Base-by-base conservation (phyloP, 2,329 filamentous ascomycete genomes). In the Metarhizium robertsii region DNA sequence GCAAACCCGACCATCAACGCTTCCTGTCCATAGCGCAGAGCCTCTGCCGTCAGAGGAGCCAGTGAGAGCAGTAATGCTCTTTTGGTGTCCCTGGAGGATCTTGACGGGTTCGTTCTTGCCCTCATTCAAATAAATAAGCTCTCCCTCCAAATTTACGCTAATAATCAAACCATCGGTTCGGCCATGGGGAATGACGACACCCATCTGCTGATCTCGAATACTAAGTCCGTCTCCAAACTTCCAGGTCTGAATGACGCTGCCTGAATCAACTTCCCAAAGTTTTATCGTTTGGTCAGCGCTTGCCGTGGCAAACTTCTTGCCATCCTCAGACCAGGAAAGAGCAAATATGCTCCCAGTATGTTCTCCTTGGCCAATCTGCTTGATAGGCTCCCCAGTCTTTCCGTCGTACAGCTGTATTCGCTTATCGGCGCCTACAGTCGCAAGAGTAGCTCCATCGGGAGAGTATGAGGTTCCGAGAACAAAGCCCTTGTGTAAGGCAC, bases 371-470 rank as follows among this genome's bases (percentile, higher is more conserved):
- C 87, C 88, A 63, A 99, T 86, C 62, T 89, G 80, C 57, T 76
- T 81, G 48, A 84, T 88, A 1, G 87, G 80, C 67, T 96, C 91
- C 34, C 94, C 94, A 16, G 91, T 96, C 79, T 95, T 96, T 59
- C 92, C 94, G 68, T 99, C 91, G 68, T 96, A 99, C 10, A 99
- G 76, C 78, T 94, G 95, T 61, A 99, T 96, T 67, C 83, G 84
- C 68, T 86, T 86, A 71, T 99, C 94, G n/a, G 88, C 90, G 42
- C 94, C 92, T 2, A 96, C 92, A 53, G 88, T 96, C 38, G 94
- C 88, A 58, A 99, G 76, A 42, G 78, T 76, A 45, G 78, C 84
- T 50, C 94, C 94, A 67, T 97, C 92, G 0, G 92, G 92, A 32
- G 90, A 92, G 71, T 96, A 99, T 2, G 85, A 88, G 4, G 91